Base-by-base conservation (phyloP, 1,139 yeast species). In the Debaryomyces psychrophilus region DNA sequence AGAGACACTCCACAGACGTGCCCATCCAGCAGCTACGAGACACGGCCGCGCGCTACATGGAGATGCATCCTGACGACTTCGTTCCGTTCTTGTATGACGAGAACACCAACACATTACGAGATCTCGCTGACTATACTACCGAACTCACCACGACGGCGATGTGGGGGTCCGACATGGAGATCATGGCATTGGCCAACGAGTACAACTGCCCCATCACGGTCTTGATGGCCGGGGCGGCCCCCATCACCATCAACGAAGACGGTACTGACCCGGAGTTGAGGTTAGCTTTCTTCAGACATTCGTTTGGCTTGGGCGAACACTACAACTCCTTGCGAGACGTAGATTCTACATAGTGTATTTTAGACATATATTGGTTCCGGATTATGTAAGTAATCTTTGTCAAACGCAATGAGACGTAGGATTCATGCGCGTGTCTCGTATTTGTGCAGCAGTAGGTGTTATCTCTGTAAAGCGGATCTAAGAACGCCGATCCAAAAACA, bases 111-210 rank as follows among this genome's bases (percentile, higher is more conserved):
- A 70, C 79, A 11, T 56, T 87, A 52, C 72, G 77, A 37, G 87
- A 87, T 51, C 67, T 92, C 23, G 85, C 79, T 31, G 80, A 79
- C n/a, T 93, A 93, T 62, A 77, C 90, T 7, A 65, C 71, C 1
- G 85, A 85, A 53, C 75, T 93, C 46, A 86, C 78, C 45, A 69
- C 69, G 12, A 89, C 97, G 0, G 83, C 96, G 0, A 81, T 89
- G 75, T 93, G 99, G 99, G 99, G 99, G 25, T 95, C 97, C 4
- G 98, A 93, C 59, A 73, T 90, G 73, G 99, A 93, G 68, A 83
- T 92, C 15, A 64, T 89, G 57, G 97, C 98, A 0, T 71, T 90
- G 37, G 77, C 95, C 0, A 77, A 81, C 49, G 79, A 79, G 8
- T 87, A 76, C 58, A 75, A 83, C 47, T 83, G 88, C 56, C 86